Conservation (phyloP, 192 early-diverging fungal species). For the Chytriomyces sp. region DNA sequence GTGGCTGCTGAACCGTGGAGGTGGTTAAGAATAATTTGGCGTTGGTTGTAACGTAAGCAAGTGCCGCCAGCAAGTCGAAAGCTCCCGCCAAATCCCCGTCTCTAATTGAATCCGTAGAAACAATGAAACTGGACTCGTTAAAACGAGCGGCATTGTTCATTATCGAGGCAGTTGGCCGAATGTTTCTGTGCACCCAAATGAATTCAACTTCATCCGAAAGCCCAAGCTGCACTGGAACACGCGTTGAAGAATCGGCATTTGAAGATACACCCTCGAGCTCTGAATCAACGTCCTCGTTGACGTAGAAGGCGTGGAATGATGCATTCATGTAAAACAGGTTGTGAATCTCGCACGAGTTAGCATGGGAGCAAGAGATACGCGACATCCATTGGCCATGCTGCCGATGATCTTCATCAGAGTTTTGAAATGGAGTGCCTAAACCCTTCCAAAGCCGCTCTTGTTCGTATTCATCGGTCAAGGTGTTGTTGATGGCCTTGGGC, state of each 20-base stretch:
- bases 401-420: neutral
- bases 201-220: neutral
- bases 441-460: neutral
- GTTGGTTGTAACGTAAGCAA: too few species aligned
- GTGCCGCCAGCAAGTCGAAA: too few species aligned
- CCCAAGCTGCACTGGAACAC: neutral
- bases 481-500: too few species aligned
- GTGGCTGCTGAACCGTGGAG: neutral
- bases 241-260: neutral
- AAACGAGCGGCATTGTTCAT: neutral
- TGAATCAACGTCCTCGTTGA: neutral
- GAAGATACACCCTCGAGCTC: neutral
- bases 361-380: neutral
- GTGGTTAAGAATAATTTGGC: too few species aligned
- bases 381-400: neutral
- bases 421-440: neutral
- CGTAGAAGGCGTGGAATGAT: slow-evolving; percentile 16
- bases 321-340: slow-evolving; percentile 24
- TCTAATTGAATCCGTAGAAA: neutral
- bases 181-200: slow-evolving; percentile 14
- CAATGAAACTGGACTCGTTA: neutral
- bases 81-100: too few species aligned
- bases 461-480: too few species aligned
- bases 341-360: neutral
- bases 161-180: slow-evolving; percentile 7